Evolutionary conservation across 768 basidiomycete species (phyloP).

Genomic region (Suillus luteus): DNA sequence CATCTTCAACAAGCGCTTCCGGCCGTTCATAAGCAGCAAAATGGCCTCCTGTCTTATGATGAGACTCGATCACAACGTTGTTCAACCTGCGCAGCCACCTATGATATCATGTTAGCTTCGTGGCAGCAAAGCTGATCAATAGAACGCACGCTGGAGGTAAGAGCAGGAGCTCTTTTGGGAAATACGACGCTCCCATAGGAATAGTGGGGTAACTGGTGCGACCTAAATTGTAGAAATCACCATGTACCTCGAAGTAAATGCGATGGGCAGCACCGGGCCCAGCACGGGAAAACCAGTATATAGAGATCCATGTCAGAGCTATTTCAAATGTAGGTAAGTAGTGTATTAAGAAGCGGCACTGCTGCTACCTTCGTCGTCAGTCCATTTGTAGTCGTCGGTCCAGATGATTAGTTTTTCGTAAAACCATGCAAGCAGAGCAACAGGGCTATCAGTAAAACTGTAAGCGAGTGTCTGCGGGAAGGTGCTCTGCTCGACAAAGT

Average conservation of each 20-base stretch:
- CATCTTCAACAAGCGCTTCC: conserved; percentile 45
- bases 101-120: neutral
- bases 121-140: neutral
- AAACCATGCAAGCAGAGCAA: conserved; percentile 49
- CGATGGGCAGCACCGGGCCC: conserved; percentile 23
- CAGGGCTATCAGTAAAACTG: conserved; percentile 52
- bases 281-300: conserved; percentile 37
- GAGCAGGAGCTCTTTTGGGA: conserved; percentile 70
- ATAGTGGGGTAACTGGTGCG: conserved; percentile 1
- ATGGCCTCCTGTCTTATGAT: conserved; percentile 53
- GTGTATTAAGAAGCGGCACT: neutral
- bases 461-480: conserved; percentile 53
- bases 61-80: conserved; percentile 46
- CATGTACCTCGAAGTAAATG: conserved; percentile 21
- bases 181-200: conserved; percentile 71
- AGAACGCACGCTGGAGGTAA: conserved; percentile 34
- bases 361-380: conserved; percentile 49
- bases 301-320: conserved; percentile 39
- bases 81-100: conserved; percentile 43
- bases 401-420: conserved; percentile 48
- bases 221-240: neutral
- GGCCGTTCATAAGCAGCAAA: conserved; percentile 57
- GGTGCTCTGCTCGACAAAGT: conserved; percentile 42
- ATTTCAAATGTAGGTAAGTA: conserved; percentile 9
- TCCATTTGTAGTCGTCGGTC: conserved; percentile 53